Conservation (phyloP, 208 protist genomes). For the Trypanosoma caninum region DNA sequence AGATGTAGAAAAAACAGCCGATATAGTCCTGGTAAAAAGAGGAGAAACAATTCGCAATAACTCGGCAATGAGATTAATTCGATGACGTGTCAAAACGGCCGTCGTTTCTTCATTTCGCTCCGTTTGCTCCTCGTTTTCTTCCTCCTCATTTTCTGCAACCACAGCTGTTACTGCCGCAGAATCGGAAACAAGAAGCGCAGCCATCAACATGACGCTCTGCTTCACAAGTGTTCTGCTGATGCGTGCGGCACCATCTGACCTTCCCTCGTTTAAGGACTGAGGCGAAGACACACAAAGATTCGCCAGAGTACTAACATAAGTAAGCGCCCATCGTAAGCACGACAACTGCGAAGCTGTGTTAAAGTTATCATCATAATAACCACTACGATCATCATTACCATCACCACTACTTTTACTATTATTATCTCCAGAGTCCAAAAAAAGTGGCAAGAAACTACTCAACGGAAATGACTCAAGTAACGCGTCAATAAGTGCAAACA, state of each 20-base stretch:
- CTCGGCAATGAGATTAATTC: constrained; percentile 61
- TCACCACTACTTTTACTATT: constrained; percentile 18
- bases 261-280: constrained; percentile 57
- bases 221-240: constrained; percentile 43
- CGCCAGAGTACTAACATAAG: constrained; percentile 42
- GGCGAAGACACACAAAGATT: constrained; percentile 53
- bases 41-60: constrained; percentile 71
- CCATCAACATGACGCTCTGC: constrained; percentile 76
- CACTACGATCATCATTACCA: constrained; percentile 19
- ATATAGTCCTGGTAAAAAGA: constrained; percentile 35
- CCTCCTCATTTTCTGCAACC: background rate
- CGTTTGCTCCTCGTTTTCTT: constrained; percentile 5
- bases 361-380: constrained; percentile 20
- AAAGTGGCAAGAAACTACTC: constrained; percentile 38
- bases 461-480: constrained; percentile 52
- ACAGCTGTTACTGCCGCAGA: background rate
- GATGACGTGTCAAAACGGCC: constrained; percentile 27
- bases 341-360: constrained; percentile 16
- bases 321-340: constrained; percentile 37
- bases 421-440: constrained; percentile 26
- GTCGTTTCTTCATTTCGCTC: constrained; percentile 11
- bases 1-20: constrained; percentile 5
- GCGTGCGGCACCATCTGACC: constrained; percentile 32
- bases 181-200: constrained; percentile 43
- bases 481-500: constrained; percentile 41